These are phyloP conservation scores for Leccinum pachyderme DNA, from an alignment of 1,284 basidiomycete genomes.

Conservation along the genomic window DNA sequence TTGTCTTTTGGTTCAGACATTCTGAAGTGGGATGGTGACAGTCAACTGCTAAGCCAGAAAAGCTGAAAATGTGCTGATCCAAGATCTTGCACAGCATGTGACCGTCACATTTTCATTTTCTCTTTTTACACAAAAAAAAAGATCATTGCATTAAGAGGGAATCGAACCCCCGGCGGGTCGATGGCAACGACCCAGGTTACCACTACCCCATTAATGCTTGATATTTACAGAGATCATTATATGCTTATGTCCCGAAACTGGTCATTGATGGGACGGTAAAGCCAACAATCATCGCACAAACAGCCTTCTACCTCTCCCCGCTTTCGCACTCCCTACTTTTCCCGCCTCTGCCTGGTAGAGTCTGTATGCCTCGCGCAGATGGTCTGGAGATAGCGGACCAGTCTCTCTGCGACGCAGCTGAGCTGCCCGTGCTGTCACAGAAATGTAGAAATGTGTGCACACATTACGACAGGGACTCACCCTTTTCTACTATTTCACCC, in stretches of 20 bases:
- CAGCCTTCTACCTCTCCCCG: slow-evolving; percentile 60
- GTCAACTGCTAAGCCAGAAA: background rate
- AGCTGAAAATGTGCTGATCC: slow-evolving; percentile 20
- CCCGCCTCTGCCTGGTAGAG: slow-evolving; percentile 81
- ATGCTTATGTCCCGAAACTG: background rate
- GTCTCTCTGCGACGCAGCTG: slow-evolving; percentile 71
- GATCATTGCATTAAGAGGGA: slow-evolving; percentile 17
- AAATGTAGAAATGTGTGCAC: background rate
- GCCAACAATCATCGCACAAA: slow-evolving; percentile 44
- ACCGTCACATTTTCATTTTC: slow-evolving; percentile 1
- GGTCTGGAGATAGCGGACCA: slow-evolving; percentile 82
- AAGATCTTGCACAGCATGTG: slow-evolving; percentile 3
- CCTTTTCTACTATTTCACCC: slow-evolving; percentile 88
- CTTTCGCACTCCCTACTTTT: slow-evolving; percentile 70
- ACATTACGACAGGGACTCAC: slow-evolving; percentile 37
- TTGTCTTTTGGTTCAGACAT: slow-evolving; percentile 40
- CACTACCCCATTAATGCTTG: slow-evolving; percentile 33
- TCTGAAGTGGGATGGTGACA: slow-evolving; percentile 1
- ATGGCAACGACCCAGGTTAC: slow-evolving; percentile 39
- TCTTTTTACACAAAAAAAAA: too few species aligned
- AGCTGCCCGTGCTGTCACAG: slow-evolving; percentile 64
- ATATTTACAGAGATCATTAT: background rate
- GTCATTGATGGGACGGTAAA: background rate
- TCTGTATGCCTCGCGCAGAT: slow-evolving; percentile 84
- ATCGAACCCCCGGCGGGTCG: slow-evolving; percentile 57